Evolutionary conservation across 2,329 filamentous ascomycete genomes (phyloP).

Genomic region (Fusarium nematophilum): DNA sequence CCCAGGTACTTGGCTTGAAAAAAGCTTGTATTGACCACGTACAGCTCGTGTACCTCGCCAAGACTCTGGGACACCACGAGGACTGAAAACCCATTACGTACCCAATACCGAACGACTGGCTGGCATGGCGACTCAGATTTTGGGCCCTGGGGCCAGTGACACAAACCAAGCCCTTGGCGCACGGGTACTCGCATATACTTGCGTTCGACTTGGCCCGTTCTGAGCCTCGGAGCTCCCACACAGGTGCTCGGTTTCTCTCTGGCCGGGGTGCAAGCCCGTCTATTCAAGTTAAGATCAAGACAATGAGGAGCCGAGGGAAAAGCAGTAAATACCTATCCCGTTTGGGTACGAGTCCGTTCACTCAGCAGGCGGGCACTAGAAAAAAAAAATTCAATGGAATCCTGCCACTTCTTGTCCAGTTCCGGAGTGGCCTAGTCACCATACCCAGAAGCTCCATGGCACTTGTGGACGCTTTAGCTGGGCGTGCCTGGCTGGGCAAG

Average conservation of each 20-base stretch:
- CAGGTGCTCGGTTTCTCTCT: no score
- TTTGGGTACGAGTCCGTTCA: no score
- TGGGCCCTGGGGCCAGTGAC: conserved; percentile 25
- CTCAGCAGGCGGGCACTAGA: neutral
- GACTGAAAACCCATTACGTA: conserved; percentile 35
- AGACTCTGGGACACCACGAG: conserved; percentile 39
- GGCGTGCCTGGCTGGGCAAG: no score
- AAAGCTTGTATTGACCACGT: conserved; percentile 38
- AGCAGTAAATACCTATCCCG: no score
- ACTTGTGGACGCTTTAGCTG: conserved; percentile 7
- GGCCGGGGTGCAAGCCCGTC: no score
- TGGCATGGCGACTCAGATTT: conserved; percentile 11
- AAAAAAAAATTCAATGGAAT: neutral
- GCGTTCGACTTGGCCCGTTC: conserved; percentile 18
- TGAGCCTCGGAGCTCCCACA: conserved; percentile 22
- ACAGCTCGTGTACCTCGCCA: conserved; percentile 31
- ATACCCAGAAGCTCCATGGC: conserved; percentile 18
- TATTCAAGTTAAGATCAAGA: no score
- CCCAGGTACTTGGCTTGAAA: neutral
- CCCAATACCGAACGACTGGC: conserved; percentile 26
- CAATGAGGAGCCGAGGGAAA: no score
- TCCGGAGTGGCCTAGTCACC: conserved; percentile 23
- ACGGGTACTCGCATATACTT: conserved; percentile 36
- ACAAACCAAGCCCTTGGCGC: conserved; percentile 21
- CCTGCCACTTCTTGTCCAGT: conserved; percentile 6